phyloP scores from a whole-genome alignment of 352 stramenopile species.

The Phytophthora citricola region DNA sequence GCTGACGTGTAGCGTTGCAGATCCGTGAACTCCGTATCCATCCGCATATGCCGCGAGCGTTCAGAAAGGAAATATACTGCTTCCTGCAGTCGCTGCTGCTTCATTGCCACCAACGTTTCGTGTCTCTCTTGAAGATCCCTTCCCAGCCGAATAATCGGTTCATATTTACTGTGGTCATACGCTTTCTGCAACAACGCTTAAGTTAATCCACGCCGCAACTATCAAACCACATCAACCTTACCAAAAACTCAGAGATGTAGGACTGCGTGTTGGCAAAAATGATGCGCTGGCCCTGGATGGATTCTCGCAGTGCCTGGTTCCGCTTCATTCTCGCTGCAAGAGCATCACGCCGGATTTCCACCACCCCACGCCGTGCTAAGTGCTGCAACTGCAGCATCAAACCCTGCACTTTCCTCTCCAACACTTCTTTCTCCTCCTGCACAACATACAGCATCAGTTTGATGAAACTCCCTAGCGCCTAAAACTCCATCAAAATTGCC shows the following conservation, averaged over 20 bases:
- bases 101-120: conserved; percentile 42
- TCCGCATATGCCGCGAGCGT: conserved; percentile 40
- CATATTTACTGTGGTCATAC: conserved; percentile 38
- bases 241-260: conserved; percentile 45
- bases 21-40: conserved; percentile 43
- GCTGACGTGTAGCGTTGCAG: conserved; percentile 45
- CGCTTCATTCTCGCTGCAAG: conserved; percentile 26
- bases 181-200: conserved; percentile 23
- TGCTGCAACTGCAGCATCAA: conserved; percentile 39
- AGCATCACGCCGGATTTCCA: conserved; percentile 34
- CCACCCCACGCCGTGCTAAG: conserved; percentile 25
- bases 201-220: neutral
- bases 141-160: conserved; percentile 43
- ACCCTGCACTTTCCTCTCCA: conserved; percentile 35
- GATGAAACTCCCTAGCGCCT: no score
- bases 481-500: neutral
- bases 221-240: conserved; percentile 7
- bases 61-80: conserved; percentile 45
- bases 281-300: conserved; percentile 47
- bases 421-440: conserved; percentile 45
- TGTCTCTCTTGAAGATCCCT: conserved; percentile 29
- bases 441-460: neutral
- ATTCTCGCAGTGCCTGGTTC: conserved; percentile 38
- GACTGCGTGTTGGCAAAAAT: conserved; percentile 46
- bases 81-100: conserved; percentile 47